phyloP scores from a whole-genome alignment of 805 yeast genomes.

The Ogataea parapolymorpha region DNA sequence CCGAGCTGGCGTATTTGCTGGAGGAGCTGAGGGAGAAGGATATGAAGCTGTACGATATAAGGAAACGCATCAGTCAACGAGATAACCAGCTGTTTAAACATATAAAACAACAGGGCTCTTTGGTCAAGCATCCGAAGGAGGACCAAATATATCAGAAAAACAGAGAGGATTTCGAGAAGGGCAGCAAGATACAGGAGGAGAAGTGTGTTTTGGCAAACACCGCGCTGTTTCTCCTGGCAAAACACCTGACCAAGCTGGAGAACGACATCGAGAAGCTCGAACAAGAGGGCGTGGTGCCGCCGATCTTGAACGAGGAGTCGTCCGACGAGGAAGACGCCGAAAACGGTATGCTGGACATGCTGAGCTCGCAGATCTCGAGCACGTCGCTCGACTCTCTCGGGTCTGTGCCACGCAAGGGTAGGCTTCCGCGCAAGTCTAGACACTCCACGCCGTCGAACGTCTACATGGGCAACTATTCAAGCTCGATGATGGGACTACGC shows the following conservation, averaged over 20 bases:
- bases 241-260: constrained; percentile 71
- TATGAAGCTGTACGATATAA: constrained; percentile 56
- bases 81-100: constrained; percentile 82
- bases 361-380: constrained; percentile 21
- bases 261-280: constrained; percentile 73
- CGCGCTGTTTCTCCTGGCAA: constrained; percentile 70
- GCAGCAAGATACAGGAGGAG: constrained; percentile 65
- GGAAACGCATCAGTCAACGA: constrained; percentile 62
- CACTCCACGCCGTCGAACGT: constrained; percentile 19
- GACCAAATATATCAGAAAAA: constrained; percentile 61
- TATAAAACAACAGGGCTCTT: constrained; percentile 78
- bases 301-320: constrained; percentile 33
- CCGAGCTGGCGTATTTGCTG: constrained; percentile 75
- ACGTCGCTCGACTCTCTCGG: constrained; percentile 18
- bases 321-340: constrained; percentile 16
- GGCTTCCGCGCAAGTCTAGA: constrained; percentile 18
- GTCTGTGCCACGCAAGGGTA: constrained; percentile 12
- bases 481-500: constrained; percentile 10
- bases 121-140: constrained; percentile 80
- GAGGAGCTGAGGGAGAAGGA: constrained; percentile 78
- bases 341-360: constrained; percentile 14
- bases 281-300: constrained; percentile 74
- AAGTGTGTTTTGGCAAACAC: constrained; percentile 80
- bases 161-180: constrained; percentile 59
- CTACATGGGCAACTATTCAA: constrained; percentile 5